phyloP scores from a whole-genome alignment of 805 yeast species.

The Barnettozyma populi region DNA sequence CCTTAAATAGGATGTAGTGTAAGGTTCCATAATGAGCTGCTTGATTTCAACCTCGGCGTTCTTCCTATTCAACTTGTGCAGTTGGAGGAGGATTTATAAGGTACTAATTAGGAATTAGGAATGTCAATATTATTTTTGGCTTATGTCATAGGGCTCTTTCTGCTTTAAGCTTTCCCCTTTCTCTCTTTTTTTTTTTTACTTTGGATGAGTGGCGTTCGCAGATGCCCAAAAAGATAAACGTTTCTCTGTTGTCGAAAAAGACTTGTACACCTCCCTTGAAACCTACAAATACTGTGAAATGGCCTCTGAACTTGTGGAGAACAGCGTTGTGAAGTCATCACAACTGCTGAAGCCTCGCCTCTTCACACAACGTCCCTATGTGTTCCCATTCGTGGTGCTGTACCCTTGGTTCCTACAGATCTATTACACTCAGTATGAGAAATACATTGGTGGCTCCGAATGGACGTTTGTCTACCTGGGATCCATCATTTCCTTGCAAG shows the following conservation, averaged over 20 bases:
- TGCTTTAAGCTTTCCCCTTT: too few species aligned
- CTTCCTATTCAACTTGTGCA: too few species aligned
- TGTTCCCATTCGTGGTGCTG: constrained; percentile 72
- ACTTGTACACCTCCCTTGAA: neutral
- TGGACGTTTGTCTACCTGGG: constrained; percentile 93
- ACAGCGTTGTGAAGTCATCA: constrained; percentile 67
- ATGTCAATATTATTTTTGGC: neutral
- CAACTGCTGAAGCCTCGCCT: constrained; percentile 70
- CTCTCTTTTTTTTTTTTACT: neutral
- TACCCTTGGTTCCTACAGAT: constrained; percentile 71
- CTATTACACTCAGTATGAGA: constrained; percentile 66
- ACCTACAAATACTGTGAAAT: neutral
- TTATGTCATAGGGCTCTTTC: neutral
- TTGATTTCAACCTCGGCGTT: too few species aligned
- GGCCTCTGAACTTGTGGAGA: constrained; percentile 48
- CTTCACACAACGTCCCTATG: constrained; percentile 60
- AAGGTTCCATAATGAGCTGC: too few species aligned
- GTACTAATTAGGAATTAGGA: neutral
- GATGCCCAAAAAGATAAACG: neutral
- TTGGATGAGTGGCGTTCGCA: neutral
- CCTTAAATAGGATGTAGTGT: neutral
- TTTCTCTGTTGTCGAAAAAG: neutral
- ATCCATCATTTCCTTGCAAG: constrained; percentile 64
- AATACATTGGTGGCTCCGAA: constrained; percentile 80
- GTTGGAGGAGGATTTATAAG: too few species aligned